These are phyloP conservation scores for Pyricularia grisea DNA, from an alignment of 2,329 filamentous ascomycete genomes.

Conservation along the genomic window DNA sequence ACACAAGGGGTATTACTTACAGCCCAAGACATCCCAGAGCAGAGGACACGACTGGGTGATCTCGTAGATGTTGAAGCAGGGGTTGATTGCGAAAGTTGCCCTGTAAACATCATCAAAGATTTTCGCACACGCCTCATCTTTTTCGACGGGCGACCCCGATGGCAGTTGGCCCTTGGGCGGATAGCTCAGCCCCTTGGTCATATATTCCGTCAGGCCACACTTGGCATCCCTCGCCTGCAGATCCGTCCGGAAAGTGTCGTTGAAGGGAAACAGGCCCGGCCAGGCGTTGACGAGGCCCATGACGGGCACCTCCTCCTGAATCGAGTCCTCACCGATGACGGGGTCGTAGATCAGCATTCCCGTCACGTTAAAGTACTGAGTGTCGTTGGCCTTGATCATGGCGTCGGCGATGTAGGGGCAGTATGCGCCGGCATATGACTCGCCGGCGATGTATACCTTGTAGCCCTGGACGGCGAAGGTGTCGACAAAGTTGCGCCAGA, in stretches of 20 bases:
- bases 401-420: slow-evolving; percentile 60
- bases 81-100: slow-evolving; percentile 42
- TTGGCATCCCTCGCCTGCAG: slow-evolving; percentile 38
- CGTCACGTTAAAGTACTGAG: slow-evolving; percentile 53
- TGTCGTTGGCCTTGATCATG: slow-evolving; percentile 58
- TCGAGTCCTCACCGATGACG: slow-evolving; percentile 34
- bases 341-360: slow-evolving; percentile 61
- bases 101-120: slow-evolving; percentile 46
- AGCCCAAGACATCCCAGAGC: slow-evolving; percentile 32
- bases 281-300: slow-evolving; percentile 49
- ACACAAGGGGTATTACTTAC: background rate
- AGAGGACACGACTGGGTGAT: slow-evolving; percentile 58
- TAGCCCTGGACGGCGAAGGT: slow-evolving; percentile 53
- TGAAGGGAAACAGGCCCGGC: slow-evolving; percentile 48
- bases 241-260: slow-evolving; percentile 39
- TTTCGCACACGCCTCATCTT: slow-evolving; percentile 40
- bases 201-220: slow-evolving; percentile 52
- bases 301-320: slow-evolving; percentile 33
- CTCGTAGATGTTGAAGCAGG: slow-evolving; percentile 63
- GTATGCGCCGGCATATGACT: slow-evolving; percentile 54
- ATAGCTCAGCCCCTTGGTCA: slow-evolving; percentile 51
- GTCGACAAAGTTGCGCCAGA: slow-evolving; percentile 65
- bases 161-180: slow-evolving; percentile 54
- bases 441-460: slow-evolving; percentile 62
- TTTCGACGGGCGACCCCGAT: slow-evolving; percentile 28